These are phyloP conservation scores for Aeschynomene evenia DNA, from an alignment of 306 rosid genomes.

Conservation along the genomic window DNA sequence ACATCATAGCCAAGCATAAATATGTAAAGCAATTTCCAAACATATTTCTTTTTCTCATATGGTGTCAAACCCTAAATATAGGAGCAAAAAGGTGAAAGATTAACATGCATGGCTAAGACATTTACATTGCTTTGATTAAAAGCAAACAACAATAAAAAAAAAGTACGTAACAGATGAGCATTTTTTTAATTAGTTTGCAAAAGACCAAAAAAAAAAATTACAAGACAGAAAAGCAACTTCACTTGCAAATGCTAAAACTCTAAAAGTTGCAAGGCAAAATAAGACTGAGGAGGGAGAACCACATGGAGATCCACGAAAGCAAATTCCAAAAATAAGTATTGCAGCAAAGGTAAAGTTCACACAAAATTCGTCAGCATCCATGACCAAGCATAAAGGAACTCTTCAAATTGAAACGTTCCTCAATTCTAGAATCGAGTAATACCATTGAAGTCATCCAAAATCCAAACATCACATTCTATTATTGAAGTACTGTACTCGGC, in stretches of 20 bases:
- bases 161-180: neutral
- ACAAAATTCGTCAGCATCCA: neutral
- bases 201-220: neutral
- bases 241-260: neutral
- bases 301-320: neutral
- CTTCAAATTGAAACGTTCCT: neutral
- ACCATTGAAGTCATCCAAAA: neutral
- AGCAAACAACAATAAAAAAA: neutral
- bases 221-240: neutral
- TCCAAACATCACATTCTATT: neutral
- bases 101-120: neutral
- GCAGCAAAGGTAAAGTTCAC: neutral
- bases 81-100: neutral
- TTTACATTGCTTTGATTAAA: neutral
- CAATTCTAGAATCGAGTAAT: neutral
- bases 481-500: neutral
- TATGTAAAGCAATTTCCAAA: conserved; percentile 87
- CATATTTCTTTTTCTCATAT: conserved; percentile 78
- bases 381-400: neutral
- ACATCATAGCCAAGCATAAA: conserved; percentile 78
- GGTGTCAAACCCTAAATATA: conserved; percentile 62
- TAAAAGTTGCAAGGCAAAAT: neutral
- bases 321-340: neutral
- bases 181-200: neutral
- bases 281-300: neutral